A percentile compares a stretch with the other conserved stretches of the same genome.
Conservation (phyloP, 164 flowering plant genomes). For the Sedum album region DNA sequence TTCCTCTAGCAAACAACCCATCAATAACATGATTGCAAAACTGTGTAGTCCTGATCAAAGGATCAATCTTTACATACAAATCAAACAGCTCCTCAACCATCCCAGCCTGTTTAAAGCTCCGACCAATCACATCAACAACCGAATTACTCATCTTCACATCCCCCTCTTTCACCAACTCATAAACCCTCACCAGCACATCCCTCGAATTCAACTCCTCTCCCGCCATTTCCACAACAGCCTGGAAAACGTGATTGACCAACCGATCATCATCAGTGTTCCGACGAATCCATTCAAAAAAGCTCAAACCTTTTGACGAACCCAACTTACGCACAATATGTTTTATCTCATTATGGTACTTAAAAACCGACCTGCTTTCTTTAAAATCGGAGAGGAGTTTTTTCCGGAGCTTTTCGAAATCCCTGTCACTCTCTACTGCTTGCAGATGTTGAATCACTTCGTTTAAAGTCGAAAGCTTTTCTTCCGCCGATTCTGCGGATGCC, state of each 20-base stretch:
- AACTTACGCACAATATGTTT: slow-evolving; percentile 23
- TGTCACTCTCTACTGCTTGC: slow-evolving; percentile 21
- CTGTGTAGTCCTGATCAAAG: slow-evolving; percentile 20
- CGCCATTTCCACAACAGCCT: slow-evolving; percentile 44
- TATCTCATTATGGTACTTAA: slow-evolving; percentile 14
- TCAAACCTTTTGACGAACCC: slow-evolving; percentile 33
- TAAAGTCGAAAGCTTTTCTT: background rate
- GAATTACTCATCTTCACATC: slow-evolving; percentile 26
- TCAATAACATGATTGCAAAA: slow-evolving; percentile 34
- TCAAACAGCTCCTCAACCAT: slow-evolving; percentile 31
- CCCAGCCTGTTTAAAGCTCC: slow-evolving; percentile 24
- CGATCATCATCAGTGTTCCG: background rate
- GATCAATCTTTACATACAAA: slow-evolving; percentile 31
- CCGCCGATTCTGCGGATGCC: background rate
- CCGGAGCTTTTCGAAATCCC: slow-evolving; percentile 26
- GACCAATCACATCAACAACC: slow-evolving; percentile 33
- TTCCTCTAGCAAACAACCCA: slow-evolving; percentile 21
- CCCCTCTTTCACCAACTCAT: slow-evolving; percentile 23
- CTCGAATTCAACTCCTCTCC: slow-evolving; percentile 22
- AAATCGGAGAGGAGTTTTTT: slow-evolving; percentile 19
- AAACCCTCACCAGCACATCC: slow-evolving; percentile 24
- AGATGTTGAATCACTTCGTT: slow-evolving; percentile 20
- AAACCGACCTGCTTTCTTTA: slow-evolving; percentile 20
- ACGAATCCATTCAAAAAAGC: slow-evolving; percentile 35
- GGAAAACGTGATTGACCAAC: slow-evolving; percentile 30